These are phyloP conservation scores for Fusarium globosum DNA, from an alignment of 2,329 filamentous ascomycete species.

Conservation along the genomic window DNA sequence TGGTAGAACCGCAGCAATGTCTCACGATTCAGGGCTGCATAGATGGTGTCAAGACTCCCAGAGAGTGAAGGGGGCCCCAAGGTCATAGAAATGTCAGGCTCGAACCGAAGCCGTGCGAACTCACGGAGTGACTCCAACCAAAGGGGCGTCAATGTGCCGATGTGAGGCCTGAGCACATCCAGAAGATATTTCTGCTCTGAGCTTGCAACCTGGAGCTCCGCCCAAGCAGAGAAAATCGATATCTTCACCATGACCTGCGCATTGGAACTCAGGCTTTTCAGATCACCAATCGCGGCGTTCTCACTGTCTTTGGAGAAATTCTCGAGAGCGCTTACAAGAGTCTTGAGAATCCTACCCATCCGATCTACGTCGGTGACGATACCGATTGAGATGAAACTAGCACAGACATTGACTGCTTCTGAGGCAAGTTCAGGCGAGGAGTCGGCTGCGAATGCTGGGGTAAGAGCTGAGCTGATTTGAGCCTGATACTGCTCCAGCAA, in stretches of 20 bases:
- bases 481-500: slow-evolving; percentile 98
- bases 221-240: slow-evolving; percentile 97
- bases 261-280: slow-evolving; percentile 93
- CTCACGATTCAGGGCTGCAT: slow-evolving; percentile 93
- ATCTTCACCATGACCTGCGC: slow-evolving; percentile 99
- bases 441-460: slow-evolving; percentile 93
- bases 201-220: slow-evolving; percentile 94
- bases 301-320: slow-evolving; percentile 88
- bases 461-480: slow-evolving; percentile 95
- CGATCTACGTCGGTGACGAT: slow-evolving; percentile 97
- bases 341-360: slow-evolving; percentile 98
- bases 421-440: slow-evolving; percentile 96
- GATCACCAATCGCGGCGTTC: slow-evolving; percentile 88
- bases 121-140: slow-evolving; percentile 95
- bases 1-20: slow-evolving; percentile 96
- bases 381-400: slow-evolving; percentile 96
- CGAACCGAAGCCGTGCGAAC: slow-evolving; percentile 91
- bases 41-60: slow-evolving; percentile 91
- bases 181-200: slow-evolving; percentile 89
- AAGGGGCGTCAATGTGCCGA: slow-evolving; percentile 87
- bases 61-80: slow-evolving; percentile 83
- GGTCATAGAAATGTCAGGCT: slow-evolving; percentile 95
- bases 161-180: slow-evolving; percentile 89
- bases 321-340: slow-evolving; percentile 88
- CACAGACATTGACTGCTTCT: slow-evolving; percentile 96